These are phyloP conservation scores for Neonectria sp. DNA, from an alignment of 2,329 filamentous ascomycete genomes.

Conservation along the genomic window DNA sequence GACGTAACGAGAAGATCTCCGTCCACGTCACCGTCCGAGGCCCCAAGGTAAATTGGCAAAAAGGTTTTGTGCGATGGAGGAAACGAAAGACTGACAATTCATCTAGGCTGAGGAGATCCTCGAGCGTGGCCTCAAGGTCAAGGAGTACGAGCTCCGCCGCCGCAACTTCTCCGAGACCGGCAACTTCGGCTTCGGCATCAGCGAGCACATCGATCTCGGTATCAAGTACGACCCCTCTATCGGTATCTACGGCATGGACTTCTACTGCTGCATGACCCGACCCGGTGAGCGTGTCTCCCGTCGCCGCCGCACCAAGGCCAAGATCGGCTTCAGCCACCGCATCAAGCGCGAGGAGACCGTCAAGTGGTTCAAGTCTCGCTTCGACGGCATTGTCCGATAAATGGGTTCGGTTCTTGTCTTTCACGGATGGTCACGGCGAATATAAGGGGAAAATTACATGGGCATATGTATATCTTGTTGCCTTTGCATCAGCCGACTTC, in stretches of 20 bases:
- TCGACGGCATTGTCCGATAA: conserved; percentile 99
- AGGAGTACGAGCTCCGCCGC: conserved; percentile 99
- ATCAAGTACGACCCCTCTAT: conserved; percentile 99
- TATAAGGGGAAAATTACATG: conserved; percentile 53
- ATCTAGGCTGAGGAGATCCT: conserved; percentile 95
- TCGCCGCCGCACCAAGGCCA: conserved; percentile 90
- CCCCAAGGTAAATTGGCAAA: conserved; percentile 71
- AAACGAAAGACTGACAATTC: conserved; percentile 42
- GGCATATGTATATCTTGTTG: conserved; percentile 59
- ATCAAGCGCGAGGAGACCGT: conserved; percentile 96
- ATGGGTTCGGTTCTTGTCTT: conserved; percentile 54
- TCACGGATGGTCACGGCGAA: conserved; percentile 60
- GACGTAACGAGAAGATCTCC: conserved; percentile 99
- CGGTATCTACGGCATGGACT: conserved; percentile 99
- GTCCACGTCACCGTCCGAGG: conserved; percentile 99
- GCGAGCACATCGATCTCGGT: conserved; percentile 99
- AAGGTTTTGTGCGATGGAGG: conserved; percentile 10
- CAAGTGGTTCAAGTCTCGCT: conserved; percentile 94
- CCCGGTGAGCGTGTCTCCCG: conserved; percentile 98
- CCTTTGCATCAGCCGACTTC: conserved; percentile 67
- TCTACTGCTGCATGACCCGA: conserved; percentile 99
- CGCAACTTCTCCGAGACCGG: conserved; percentile 99
- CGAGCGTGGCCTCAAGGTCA: conserved; percentile 99
- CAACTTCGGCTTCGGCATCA: conserved; percentile 99
- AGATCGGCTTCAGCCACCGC: conserved; percentile 89